Percentiles rank a stretch among this genome's conserved stretches.
Conservation (phyloP, 495 filamentous ascomycete species). For the Jackrogersella multiformis region DNA sequence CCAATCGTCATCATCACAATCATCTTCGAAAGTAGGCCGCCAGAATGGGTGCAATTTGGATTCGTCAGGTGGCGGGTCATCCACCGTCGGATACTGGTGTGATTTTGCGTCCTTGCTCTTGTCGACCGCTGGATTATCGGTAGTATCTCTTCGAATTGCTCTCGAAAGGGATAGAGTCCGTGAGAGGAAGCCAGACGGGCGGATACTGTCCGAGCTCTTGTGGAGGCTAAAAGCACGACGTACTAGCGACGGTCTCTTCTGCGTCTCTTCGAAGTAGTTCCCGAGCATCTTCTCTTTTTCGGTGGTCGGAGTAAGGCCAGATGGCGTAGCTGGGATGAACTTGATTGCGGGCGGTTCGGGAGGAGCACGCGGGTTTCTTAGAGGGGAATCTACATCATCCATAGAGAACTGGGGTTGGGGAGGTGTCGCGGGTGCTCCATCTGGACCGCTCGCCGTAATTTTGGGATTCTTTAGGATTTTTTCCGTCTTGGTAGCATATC, state of each 20-base stretch:
- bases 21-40: slow-evolving; percentile 78
- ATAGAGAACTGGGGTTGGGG: slow-evolving; percentile 58
- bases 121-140: slow-evolving; percentile 18
- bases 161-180: slow-evolving; percentile 56
- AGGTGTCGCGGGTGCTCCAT: slow-evolving; percentile 57
- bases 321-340: slow-evolving; percentile 78
- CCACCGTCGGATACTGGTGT: slow-evolving; percentile 50
- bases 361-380: slow-evolving; percentile 78
- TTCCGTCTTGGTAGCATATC: slow-evolving; percentile 14
- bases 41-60: slow-evolving; percentile 81
- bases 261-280: slow-evolving; percentile 55
- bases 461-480: slow-evolving; percentile 42
- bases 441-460: slow-evolving; percentile 50
- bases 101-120: slow-evolving; percentile 47
- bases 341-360: slow-evolving; percentile 68
- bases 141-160: slow-evolving; percentile 30
- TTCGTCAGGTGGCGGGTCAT: slow-evolving; percentile 57
- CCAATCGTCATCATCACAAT: slow-evolving; percentile 58
- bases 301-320: slow-evolving; percentile 58
- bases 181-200: slow-evolving; percentile 54
- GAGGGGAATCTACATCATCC: slow-evolving; percentile 69
- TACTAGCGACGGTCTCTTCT: slow-evolving; percentile 62
- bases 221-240: slow-evolving; percentile 67
- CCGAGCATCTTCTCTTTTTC: slow-evolving; percentile 66
- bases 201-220: slow-evolving; percentile 63